These are phyloP conservation scores for Paramecium sonneborni DNA, from an alignment of 73 alveolate genomes.

Conservation along the genomic window DNA sequence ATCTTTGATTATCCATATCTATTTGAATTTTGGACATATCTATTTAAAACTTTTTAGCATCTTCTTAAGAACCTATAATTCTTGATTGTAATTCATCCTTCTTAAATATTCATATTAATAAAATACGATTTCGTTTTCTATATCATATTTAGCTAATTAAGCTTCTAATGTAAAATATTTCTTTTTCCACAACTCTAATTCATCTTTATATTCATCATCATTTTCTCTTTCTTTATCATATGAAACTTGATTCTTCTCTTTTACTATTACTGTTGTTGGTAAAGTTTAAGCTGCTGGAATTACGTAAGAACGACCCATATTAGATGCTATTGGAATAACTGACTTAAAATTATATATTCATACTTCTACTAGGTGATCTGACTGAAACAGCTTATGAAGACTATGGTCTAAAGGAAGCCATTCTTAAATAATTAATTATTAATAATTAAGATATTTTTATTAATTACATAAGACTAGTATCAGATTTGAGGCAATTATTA, in stretches of 20 bases:
- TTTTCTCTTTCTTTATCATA: not conserved
- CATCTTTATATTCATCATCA: constrained; percentile 32
- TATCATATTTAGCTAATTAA: constrained; percentile 17
- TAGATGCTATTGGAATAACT: constrained; percentile 1
- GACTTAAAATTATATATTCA: not conserved
- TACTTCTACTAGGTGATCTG: constrained; percentile 20
- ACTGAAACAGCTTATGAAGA: constrained; percentile 10
- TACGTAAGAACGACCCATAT: not conserved
- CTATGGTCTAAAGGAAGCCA: constrained; percentile 21
- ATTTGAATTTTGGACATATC: not conserved
- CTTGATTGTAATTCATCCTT: constrained; percentile 32
- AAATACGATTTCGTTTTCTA: constrained; percentile 26
- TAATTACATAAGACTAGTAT: not conserved
- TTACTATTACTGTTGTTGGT: not conserved
- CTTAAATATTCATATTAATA: not conserved
- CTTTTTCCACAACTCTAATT: constrained; percentile 22
- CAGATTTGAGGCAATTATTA: not conserved
- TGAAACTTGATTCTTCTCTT: not conserved
- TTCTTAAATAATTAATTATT: not conserved
- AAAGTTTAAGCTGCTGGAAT: not conserved
- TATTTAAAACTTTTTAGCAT: not conserved
- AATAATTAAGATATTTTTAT: not conserved
- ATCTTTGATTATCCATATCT: not conserved
- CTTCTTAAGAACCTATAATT: not conserved
- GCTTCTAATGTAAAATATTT: constrained; percentile 34